Evolutionary conservation across 345 rosid species (phyloP), one percentile per base, ranked within the genome.

Genomic region (Cardiospermum halicacabum): DNA sequence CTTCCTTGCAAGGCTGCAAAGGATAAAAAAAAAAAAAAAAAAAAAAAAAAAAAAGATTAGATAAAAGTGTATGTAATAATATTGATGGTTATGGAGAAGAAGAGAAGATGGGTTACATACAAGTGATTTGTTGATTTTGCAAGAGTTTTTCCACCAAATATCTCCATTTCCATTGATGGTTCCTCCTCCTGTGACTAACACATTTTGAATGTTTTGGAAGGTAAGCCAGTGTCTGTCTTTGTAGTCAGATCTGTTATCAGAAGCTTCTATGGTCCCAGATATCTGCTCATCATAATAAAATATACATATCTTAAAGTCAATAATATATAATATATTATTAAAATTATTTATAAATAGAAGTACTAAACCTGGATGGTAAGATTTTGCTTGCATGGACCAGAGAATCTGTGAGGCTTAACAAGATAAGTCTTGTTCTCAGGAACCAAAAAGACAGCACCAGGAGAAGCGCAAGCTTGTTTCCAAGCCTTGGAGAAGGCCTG

Each of bases 101-200:
- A 39, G 12, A 11, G 10, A 39, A 7, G 15, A 39, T 18, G 24
- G 56, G 68, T 68, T 79, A 88, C 98, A 57, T 79, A 88, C 98
- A 57, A 80, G 85, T 59, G 69, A 19, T 77, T 87, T 77, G 50
- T 87, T 61, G 65, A 84, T 37, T 82, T 92, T 92, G 87, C 98
- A 89, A 9, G 98, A 92, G 66, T 83, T 82, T 72, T 87, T 51
- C 96, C 98, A 92, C 96, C 98, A 92, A 7, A 84, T 76, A 21
- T 82, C 74, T 22, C 98, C 98, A 43, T 88, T 85, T 11, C 98
- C 98, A 60, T 92, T 75, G 1, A 92, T 74, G 27, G 65, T 75
- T 45, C 89, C 85, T 12, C 88, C 95, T 18, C 96, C 98, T 61
- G 79, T 74, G 4, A 92, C 80, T 0, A 68, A 22, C 30, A 92